Base-by-base conservation (phyloP, 176 grass and related monocot genomes). In the Cenchrus purpureus region DNA sequence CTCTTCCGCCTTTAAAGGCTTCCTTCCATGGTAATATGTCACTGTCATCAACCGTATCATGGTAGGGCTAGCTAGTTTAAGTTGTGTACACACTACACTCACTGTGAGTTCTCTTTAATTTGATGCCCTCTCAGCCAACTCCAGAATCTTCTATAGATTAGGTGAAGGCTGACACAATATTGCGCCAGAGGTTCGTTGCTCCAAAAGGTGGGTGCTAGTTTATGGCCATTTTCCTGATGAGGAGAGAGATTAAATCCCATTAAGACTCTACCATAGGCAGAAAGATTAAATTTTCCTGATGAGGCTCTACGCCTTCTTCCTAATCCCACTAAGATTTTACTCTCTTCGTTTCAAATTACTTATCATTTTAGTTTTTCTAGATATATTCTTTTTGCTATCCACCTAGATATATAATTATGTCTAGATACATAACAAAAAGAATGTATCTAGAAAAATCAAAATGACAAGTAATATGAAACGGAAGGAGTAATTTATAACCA, bases 71-170 rank as follows among this genome's bases (percentile, higher is more conserved):
- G 59, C 12, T 62, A n/a, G 20, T n/a, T 4, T 6, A 45, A 58
- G 20, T 61, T 61, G 59, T 62, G 6, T 29, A 52, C 28, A 51
- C n/a, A 40, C 37, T 13, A 70, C 34, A 60, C 0, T 29, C 12
- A 59, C 0, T 10, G 20, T 57, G 10, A 4, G 15, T 12, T 59
- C 32, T 34, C 4, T 12, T 20, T 71, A 46, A 9, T 11, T 44
- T 43, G 74, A 77, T 77, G 12, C 48, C 50, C 32, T 54, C 29
- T 42, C 78, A n/a, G 22, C 29, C 42, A 43, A 42, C 65, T 43
- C 65, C 34, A 81, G 79, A 69, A 69, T 43, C 64, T 81, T 69
- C 49, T 69, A 6, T 8, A 10, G 37, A 68, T 12, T 42, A n/a
- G 78, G 48, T 68, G 29, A 25, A 12, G 29, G 62, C 28, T 65